These are phyloP conservation scores for Crithidia bombi DNA, from an alignment of 208 protist genomes.

Conservation along the genomic window DNA sequence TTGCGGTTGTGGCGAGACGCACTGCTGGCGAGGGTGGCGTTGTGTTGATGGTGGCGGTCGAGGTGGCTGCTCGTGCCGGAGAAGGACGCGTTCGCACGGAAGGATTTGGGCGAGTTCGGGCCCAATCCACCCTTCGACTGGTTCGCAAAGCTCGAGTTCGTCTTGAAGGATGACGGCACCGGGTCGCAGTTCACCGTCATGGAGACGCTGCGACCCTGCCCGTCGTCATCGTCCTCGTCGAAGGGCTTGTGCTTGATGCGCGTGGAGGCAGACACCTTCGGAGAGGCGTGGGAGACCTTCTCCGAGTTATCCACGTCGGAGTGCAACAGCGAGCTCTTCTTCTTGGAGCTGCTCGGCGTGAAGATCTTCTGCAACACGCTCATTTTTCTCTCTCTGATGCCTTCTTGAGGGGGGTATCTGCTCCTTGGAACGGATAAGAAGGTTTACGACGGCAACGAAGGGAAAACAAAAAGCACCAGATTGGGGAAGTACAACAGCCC, in stretches of 20 bases:
- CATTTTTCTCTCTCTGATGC: conserved; percentile 7
- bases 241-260: conserved; percentile 18
- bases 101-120: conserved; percentile 8
- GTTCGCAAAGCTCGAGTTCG: conserved; percentile 24
- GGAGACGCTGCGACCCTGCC: conserved; percentile 21
- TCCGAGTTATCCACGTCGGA: conserved; percentile 4
- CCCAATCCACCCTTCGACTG: neutral
- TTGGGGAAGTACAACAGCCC: no score
- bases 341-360: conserved; percentile 30
- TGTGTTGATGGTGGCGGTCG: conserved; percentile 23
- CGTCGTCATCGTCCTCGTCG: conserved; percentile 21
- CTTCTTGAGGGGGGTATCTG: neutral
- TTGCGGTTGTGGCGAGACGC: conserved; percentile 16
- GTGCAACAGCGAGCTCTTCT: conserved; percentile 22
- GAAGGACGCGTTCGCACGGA: conserved; percentile 7
- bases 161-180: conserved; percentile 48
- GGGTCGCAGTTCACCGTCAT: conserved; percentile 44
- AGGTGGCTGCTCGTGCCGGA: conserved; percentile 10
- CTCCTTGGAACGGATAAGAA: no score
- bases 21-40: conserved; percentile 19
- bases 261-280: conserved; percentile 7
- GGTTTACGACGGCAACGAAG: neutral
- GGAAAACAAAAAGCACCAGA: neutral
- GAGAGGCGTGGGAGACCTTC: neutral
- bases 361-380: conserved; percentile 37